Evolutionary conservation across 805 yeast species (phyloP), one percentile per base, ranked within the genome.

Genomic region (Schwanniomyces vanrijiae): DNA sequence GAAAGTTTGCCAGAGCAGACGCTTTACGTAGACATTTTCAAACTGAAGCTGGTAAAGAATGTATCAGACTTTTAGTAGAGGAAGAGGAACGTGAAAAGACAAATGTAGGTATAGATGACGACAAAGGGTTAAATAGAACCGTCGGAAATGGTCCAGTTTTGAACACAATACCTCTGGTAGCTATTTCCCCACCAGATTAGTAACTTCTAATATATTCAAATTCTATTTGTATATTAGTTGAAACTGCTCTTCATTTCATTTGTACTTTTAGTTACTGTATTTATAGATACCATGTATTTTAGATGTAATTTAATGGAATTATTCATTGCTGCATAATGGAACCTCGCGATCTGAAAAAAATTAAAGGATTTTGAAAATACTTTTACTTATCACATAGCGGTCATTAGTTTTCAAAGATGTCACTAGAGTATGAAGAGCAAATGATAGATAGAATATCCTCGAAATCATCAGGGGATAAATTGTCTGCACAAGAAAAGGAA

Each of bases 1-100:
- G 77, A 29, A 65, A 70, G 47, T 73, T 73, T 59, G 78, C 78
- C 5, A 58, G 78, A 13, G 77, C 78, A 1, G 78, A 73, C 51
- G 78, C 78, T 10, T 58, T 73, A 40, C 56, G 77, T 25, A 53
- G 78, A 37, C 78, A 73, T 48, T 73, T 73, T 53, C 77, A 73
- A 52, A 73, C 78, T 2, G 78, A 73, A 48, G 68, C 73, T n/a
- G 77, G 78, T 4, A 68, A 70, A 49, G 69, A 63, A 29, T 73
- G 78, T 61, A 72, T 73, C 10, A 54, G 68, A 45, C 47, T 62
- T 31, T 62, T 73, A 48, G 60, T 72, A 29, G 77, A 71, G 51
- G 78, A 73, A 46, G 78, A 70, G 44, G 69, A 66, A 35, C 51
- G 54, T 31, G 75, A 67, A 33, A 54, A 57, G 47, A 42, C 37